Evolutionary conservation across 2,329 filamentous ascomycete species (phyloP).

Genomic region (Leptographium procerum): DNA sequence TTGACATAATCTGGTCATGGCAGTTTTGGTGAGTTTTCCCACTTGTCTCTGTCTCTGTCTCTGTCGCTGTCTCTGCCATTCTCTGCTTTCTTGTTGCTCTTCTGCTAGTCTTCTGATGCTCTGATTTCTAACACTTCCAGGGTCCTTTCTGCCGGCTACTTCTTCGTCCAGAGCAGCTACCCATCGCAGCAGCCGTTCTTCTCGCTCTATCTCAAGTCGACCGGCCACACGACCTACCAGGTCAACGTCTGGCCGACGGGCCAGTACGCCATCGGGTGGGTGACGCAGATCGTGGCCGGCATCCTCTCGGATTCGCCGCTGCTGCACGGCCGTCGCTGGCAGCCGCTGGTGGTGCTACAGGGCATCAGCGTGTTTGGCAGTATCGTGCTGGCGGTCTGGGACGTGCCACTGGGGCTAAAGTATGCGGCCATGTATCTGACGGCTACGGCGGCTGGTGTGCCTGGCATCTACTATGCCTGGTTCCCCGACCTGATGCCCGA

Average conservation of each 20-base stretch:
- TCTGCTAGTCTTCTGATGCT: too few species aligned
- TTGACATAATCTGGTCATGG: constrained; percentile 1
- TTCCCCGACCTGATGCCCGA: constrained; percentile 7
- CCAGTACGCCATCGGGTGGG: constrained; percentile 4
- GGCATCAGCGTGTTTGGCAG: constrained; percentile 3
- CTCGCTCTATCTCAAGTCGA: constrained; percentile 30
- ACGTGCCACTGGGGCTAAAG: constrained; percentile 27
- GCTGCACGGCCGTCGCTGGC: constrained; percentile 2
- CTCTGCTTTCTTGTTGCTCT: background rate
- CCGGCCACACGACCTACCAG: constrained; percentile 27
- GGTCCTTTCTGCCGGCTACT: constrained; percentile 6
- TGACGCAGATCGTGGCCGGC: constrained; percentile 4
- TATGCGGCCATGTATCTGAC: constrained; percentile 54
- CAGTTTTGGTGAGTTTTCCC: constrained; percentile 3
- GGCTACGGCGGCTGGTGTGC: constrained; percentile 46
- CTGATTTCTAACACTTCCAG: background rate
- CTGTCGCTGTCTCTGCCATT: background rate
- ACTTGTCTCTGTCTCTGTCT: background rate
- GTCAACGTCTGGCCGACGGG: constrained; percentile 43
- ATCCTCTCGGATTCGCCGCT: constrained; percentile 6
- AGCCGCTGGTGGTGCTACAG: constrained; percentile 3
- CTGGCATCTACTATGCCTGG: constrained; percentile 5
- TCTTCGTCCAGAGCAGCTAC: constrained; percentile 7
- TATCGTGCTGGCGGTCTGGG: constrained; percentile 6
- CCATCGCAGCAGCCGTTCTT: constrained; percentile 38